Conservation (phyloP, 345 rosid species). For the Dipteronia dyeriana region DNA sequence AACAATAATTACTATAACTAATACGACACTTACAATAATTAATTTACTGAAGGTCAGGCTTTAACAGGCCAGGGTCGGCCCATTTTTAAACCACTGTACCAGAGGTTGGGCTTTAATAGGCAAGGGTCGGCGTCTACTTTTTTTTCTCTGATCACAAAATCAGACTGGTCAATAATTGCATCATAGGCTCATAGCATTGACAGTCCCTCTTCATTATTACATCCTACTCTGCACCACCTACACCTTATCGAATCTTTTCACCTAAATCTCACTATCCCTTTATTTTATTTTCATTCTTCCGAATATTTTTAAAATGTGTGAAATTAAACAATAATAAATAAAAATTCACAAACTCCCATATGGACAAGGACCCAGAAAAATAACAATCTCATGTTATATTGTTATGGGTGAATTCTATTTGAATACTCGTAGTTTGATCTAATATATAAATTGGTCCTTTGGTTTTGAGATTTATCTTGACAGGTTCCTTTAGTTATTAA, state of each 20-base stretch:
- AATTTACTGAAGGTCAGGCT: too few species aligned
- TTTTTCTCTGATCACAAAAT: not conserved
- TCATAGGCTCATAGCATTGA: too few species aligned
- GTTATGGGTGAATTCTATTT: too few species aligned
- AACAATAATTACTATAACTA: too few species aligned
- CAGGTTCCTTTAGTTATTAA: too few species aligned
- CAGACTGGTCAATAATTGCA: not conserved
- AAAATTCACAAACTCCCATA: not conserved
- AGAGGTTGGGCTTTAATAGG: too few species aligned
- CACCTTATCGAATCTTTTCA: not conserved
- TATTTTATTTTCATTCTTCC: not conserved
- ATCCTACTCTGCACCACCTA: conserved; percentile 4
- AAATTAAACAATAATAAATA: not conserved
- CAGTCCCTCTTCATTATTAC: not conserved
- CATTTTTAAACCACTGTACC: too few species aligned
- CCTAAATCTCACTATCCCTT: not conserved
- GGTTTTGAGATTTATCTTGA: too few species aligned
- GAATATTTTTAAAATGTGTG: not conserved
- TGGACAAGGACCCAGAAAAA: not conserved
- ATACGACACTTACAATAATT: too few species aligned
- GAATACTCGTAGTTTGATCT: too few species aligned
- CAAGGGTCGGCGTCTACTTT: not conserved
- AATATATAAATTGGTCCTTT: too few species aligned
- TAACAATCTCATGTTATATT: not conserved
- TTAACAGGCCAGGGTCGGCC: too few species aligned